These are phyloP conservation scores for Chalciporus sp. DNA, from an alignment of 1,284 basidiomycete genomes.

Conservation along the genomic window DNA sequence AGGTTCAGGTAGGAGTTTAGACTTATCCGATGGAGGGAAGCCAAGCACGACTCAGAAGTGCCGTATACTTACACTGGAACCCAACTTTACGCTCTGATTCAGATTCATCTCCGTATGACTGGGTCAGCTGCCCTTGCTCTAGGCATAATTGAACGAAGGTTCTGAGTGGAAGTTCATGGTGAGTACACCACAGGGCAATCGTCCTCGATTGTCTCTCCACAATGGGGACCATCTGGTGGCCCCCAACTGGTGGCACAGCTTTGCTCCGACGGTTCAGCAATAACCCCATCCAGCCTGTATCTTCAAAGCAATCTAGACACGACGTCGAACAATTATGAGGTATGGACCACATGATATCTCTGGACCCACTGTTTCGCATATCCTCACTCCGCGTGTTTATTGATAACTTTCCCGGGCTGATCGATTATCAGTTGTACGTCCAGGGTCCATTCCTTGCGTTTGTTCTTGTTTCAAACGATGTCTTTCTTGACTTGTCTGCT, in stretches of 20 bases:
- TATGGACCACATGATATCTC: not conserved
- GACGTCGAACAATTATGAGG: too few relatives aligned
- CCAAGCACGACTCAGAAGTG: not conserved
- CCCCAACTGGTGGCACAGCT: not conserved
- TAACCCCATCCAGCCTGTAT: not conserved
- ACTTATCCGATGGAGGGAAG: not conserved
- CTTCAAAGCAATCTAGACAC: too few relatives aligned
- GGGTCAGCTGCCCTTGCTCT: not conserved
- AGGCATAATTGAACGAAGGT: not conserved
- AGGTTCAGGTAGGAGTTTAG: not conserved
- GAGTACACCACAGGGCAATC: not conserved
- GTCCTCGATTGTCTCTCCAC: too few relatives aligned
- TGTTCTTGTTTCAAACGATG: not conserved
- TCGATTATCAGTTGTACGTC: not conserved
- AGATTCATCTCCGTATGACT: not conserved
- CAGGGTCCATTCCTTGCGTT: not conserved
- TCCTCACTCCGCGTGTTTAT: not conserved
- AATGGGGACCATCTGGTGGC: too few relatives aligned
- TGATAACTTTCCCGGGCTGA: not conserved
- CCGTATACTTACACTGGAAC: not conserved
- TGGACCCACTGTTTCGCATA: not conserved
- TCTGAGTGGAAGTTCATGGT: not conserved
- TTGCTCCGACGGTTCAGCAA: not conserved
- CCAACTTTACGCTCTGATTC: not conserved
- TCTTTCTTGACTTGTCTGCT: not conserved